phyloP scores from a whole-genome alignment of 2,329 filamentous ascomycete genomes.

The Cyanodermella asteris region DNA sequence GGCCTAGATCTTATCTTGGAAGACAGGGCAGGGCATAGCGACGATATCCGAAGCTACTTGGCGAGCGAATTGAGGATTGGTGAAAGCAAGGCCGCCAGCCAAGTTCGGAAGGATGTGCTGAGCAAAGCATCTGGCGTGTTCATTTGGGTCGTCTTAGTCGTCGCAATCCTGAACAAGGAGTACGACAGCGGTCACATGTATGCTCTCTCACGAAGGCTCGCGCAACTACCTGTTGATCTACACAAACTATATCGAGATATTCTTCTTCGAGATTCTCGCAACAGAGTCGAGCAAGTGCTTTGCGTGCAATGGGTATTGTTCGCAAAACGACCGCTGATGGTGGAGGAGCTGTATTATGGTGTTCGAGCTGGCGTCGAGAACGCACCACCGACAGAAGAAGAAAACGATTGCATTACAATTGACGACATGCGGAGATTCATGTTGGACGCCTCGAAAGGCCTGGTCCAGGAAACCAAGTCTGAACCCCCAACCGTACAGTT shows the following conservation, averaged over 20 bases:
- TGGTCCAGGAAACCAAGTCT: conserved; percentile 21
- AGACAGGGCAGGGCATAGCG: conserved; percentile 13
- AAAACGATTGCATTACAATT: conserved; percentile 7
- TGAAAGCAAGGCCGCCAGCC: conserved; percentile 6
- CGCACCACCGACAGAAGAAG: conserved; percentile 6
- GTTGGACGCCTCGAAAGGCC: conserved; percentile 25
- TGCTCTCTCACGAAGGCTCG: conserved; percentile 13
- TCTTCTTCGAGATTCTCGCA: conserved; percentile 22
- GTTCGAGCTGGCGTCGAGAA: conserved; percentile 13
- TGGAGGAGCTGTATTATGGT: conserved; percentile 25
- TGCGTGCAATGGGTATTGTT: conserved; percentile 34
- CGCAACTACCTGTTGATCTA: conserved; percentile 20
- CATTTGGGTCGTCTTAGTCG: conserved; percentile 7
- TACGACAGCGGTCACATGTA: conserved; percentile 12
- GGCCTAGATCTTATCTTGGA: conserved; percentile 15
- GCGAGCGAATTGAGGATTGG: conserved; percentile 11
- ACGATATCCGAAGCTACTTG: conserved; percentile 17
- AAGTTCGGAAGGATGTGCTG: conserved; percentile 13
- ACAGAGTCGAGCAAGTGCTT: conserved; percentile 20
- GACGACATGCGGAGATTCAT: conserved; percentile 16
- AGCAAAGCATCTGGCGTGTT: conserved; percentile 11
- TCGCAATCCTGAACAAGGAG: conserved; percentile 24
- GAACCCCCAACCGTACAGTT: conserved; percentile 7
- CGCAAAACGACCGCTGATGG: conserved; percentile 20
- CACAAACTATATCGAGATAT: conserved; percentile 30